These are phyloP conservation scores for Bassia scoparia DNA, from an alignment of 148 eudicot genomes.

Conservation along the genomic window DNA sequence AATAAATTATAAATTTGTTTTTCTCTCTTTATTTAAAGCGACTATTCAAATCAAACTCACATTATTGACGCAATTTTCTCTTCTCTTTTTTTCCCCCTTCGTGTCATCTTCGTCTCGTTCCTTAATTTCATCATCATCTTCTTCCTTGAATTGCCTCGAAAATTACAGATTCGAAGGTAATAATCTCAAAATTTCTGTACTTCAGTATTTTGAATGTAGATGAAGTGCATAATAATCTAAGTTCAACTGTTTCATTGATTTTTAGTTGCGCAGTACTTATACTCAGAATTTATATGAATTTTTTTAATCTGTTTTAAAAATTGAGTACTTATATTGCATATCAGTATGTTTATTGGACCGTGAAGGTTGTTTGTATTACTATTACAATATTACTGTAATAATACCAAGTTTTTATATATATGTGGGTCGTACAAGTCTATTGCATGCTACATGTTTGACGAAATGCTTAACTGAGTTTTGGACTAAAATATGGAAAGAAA, in stretches of 20 bases:
- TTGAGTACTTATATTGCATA: not conserved
- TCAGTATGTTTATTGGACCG: not conserved
- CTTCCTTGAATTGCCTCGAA: not conserved
- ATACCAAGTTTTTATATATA: no score
- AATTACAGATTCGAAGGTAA: no score
- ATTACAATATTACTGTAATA: not conserved
- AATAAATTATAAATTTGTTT: no score
- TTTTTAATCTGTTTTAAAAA: not conserved
- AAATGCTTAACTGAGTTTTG: slow-evolving; percentile 20
- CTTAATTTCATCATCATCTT: not conserved
- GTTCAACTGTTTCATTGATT: no score
- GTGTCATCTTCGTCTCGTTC: no score
- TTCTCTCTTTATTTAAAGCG: no score
- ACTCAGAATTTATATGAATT: not conserved
- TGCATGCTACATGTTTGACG: slow-evolving; percentile 27
- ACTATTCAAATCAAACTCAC: no score
- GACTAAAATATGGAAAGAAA: not conserved
- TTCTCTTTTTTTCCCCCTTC: no score
- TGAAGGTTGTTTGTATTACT: not conserved
- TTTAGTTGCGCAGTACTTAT: no score
- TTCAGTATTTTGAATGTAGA: not conserved
- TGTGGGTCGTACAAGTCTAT: not conserved
- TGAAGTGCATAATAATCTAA: no score
- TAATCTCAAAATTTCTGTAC: no score
- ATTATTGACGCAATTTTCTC: no score